phyloP scores from a whole-genome alignment of 106 monocot species.

The Allium sativum region DNA sequence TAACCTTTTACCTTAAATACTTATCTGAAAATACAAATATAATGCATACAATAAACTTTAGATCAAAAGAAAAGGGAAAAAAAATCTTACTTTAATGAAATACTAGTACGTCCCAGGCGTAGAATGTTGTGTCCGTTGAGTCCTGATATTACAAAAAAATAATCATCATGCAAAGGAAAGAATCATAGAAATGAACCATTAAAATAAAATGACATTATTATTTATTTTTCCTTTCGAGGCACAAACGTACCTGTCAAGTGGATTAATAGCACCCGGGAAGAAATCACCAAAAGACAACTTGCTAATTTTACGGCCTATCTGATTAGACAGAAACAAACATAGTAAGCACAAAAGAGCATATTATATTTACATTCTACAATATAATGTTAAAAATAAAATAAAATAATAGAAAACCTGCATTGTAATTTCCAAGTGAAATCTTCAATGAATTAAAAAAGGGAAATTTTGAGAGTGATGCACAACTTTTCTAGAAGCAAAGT shows the following conservation, averaged over 20 bases:
- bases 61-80: slow-evolving; percentile 1
- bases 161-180: no score
- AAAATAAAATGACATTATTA: background rate
- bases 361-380: background rate
- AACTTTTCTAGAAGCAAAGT: slow-evolving; percentile 61
- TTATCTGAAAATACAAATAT: no score
- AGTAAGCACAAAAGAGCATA: background rate
- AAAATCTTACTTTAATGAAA: slow-evolving; percentile 81
- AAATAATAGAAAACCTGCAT: slow-evolving; percentile 8
- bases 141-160: slow-evolving; percentile 34
- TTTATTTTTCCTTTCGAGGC: background rate
- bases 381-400: background rate
- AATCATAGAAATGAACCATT: background rate
- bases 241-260: slow-evolving; percentile 78
- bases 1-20: no score
- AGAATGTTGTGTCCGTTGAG: slow-evolving; percentile 54
- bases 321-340: background rate
- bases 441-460: slow-evolving; percentile 11
- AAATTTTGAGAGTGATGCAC: slow-evolving; percentile 32
- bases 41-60: no score
- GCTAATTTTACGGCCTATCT: slow-evolving; percentile 29
- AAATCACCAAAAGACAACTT: slow-evolving; percentile 22
- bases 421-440: slow-evolving; percentile 12
- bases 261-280: slow-evolving; percentile 30
- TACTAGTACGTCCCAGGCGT: slow-evolving; percentile 75